Evolutionary conservation across 2,329 filamentous ascomycete genomes (phyloP).

Genomic region (Xylariaceae sp.): DNA sequence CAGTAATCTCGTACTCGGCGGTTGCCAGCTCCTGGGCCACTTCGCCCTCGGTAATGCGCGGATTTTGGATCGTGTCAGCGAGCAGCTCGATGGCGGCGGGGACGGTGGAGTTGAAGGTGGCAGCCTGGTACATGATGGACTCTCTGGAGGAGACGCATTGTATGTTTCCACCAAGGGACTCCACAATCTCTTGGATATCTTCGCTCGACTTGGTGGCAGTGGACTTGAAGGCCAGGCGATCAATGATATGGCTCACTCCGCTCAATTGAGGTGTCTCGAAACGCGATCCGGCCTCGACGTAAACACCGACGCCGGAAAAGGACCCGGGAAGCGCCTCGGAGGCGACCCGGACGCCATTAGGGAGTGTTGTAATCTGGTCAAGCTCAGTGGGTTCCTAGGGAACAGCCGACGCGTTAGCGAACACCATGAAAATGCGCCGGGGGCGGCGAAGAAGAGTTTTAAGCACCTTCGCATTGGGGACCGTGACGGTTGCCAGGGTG

Average conservation of each 20-base stretch:
- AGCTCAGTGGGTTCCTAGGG: slow-evolving; percentile 74
- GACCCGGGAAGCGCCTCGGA: slow-evolving; percentile 91
- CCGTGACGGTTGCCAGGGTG: slow-evolving; percentile 24
- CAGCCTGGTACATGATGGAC: slow-evolving; percentile 97
- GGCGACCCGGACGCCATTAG: slow-evolving; percentile 90
- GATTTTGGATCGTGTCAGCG: slow-evolving; percentile 88
- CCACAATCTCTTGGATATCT: slow-evolving; percentile 80
- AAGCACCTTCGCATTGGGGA: slow-evolving; percentile 25
- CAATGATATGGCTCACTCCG: slow-evolving; percentile 93
- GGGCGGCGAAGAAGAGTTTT: neutral
- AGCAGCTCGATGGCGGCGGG: slow-evolving; percentile 75
- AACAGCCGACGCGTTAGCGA: slow-evolving; percentile 5
- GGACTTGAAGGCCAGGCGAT: slow-evolving; percentile 89
- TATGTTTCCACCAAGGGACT: slow-evolving; percentile 88
- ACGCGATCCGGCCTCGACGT: slow-evolving; percentile 89
- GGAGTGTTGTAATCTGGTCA: slow-evolving; percentile 78
- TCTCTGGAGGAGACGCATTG: slow-evolving; percentile 95
- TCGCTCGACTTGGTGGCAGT: slow-evolving; percentile 69
- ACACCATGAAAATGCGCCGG: neutral
- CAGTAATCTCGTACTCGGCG: slow-evolving; percentile 89
- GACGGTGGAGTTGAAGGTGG: slow-evolving; percentile 92
- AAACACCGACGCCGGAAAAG: slow-evolving; percentile 92
- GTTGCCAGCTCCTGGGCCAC: slow-evolving; percentile 83
- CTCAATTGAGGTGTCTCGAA: slow-evolving; percentile 83
- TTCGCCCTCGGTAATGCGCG: slow-evolving; percentile 78